Percentiles rank a stretch among this genome's conserved stretches.
phyloP scores from a whole-genome alignment of 306 rosid genomes.

The Citrullus mucosospermus region DNA sequence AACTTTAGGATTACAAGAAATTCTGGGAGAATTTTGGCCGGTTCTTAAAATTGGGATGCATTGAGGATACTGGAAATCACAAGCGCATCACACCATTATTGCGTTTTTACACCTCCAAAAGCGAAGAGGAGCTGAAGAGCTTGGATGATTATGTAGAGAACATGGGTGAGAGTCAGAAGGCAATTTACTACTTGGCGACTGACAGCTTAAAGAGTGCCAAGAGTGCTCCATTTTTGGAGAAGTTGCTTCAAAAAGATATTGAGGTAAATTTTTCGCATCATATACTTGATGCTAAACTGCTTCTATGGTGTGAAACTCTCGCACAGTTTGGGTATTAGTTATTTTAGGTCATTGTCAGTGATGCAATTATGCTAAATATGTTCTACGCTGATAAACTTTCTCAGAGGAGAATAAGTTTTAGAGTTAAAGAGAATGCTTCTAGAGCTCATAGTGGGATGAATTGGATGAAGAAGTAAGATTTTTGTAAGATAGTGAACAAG shows the following conservation, averaged over 20 bases:
- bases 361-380: background rate
- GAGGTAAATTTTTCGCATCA: constrained; percentile 35
- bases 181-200: constrained; percentile 87
- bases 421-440: background rate
- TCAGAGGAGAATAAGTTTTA: background rate
- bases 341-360: background rate
- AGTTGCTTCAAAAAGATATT: constrained; percentile 74
- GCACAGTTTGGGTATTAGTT: background rate
- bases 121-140: constrained; percentile 78
- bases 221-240: constrained; percentile 93
- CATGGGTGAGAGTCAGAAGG: constrained; percentile 92
- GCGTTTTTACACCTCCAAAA: constrained; percentile 86
- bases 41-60: constrained; percentile 76
- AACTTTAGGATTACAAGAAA: constrained; percentile 83
- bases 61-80: constrained; percentile 92
- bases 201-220: constrained; percentile 97
- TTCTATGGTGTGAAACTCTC: background rate
- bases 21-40: constrained; percentile 99
- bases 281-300: background rate
- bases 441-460: background rate
- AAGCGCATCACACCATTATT: constrained; percentile 84
- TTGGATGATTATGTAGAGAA: constrained; percentile 86
- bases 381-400: background rate
- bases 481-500: no score
- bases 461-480: background rate